Evolutionary conservation across 805 yeast species (phyloP), one percentile per base, ranked within the genome.

Genomic region (Candida bentonensis): DNA sequence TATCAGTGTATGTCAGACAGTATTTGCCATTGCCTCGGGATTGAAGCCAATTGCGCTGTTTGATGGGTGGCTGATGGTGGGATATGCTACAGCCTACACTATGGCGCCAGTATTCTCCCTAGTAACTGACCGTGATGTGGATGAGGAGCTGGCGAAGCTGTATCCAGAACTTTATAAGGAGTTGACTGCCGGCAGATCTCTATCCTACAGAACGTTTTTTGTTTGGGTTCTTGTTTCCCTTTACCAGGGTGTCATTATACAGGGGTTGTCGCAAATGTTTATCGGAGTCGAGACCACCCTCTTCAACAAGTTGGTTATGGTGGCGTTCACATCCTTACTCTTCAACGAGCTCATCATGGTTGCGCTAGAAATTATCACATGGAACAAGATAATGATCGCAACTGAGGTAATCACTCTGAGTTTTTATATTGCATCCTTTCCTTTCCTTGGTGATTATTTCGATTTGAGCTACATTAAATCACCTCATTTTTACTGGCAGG

Each of bases 61-160:
- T 58, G 89, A 92, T 60, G 99, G 99, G 2, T 89, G 94, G 81
- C 69, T 92, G 41, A 87, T 92, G 96, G 98, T 92, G 39, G 99
- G 98, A 1, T 92, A 92, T 63, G 94, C 97, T 2, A 92, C 99
- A 0, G 73, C 86, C 44, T 92, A 92, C 62, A 92, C 99, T 0
- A 92, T 92, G 99, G 87, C 89, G 46, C 99, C 99, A 0, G 97
- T 92, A 1, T 92, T 92, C 55, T 84, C 96, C 0, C 65, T 92
- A 51, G 95, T 94, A 0, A 70, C 86, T 41, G 97, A 92, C 59
- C 77, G 79, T 45, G 99, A 92, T 60, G 88, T 92, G 41, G 87
- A 79, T 54, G 96, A 87, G 58, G 81, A 79, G 43, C 73, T 92
- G 50, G 94, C 95, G 1, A 79, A 80, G 46, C 69, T 87, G 46